Evolutionary conservation across 2,329 filamentous ascomycete genomes (phyloP).

Genomic region (Albifimbria verrucaria): DNA sequence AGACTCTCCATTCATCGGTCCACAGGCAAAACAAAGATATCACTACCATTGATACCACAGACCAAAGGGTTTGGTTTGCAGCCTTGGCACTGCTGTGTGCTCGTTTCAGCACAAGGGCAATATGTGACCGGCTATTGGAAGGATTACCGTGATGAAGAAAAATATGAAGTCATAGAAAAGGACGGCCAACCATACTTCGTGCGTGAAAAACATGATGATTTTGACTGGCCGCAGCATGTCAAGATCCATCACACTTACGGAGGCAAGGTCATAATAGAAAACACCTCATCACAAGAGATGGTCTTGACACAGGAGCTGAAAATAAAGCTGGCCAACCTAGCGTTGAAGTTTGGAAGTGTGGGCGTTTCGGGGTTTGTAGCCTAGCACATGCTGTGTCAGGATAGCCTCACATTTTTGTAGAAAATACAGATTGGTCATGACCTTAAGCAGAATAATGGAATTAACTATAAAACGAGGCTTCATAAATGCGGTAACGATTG

Average conservation of each 20-base stretch:
- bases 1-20: slow-evolving; percentile 7
- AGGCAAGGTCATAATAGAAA: slow-evolving; percentile 1
- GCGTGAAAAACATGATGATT: background rate
- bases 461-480: no score
- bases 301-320: background rate
- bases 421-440: background rate
- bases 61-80: background rate
- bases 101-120: background rate
- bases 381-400: background rate
- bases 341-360: background rate
- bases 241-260: slow-evolving; percentile 1
- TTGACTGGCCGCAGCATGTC: slow-evolving; percentile 1
- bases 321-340: slow-evolving; percentile 1
- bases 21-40: slow-evolving; percentile 5
- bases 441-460: no score
- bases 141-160: background rate
- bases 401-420: background rate
- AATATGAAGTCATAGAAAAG: background rate
- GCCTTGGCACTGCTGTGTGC: slow-evolving; percentile 3
- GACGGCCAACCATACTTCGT: background rate
- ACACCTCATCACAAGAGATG: background rate
- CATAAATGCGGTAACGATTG: no score
- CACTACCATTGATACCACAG: slow-evolving; percentile 5
- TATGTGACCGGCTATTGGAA: background rate
- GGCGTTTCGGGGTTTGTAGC: background rate